phyloP scores from a whole-genome alignment of 2,329 filamentous ascomycete genomes.

The Ambrosiella xylebori region DNA sequence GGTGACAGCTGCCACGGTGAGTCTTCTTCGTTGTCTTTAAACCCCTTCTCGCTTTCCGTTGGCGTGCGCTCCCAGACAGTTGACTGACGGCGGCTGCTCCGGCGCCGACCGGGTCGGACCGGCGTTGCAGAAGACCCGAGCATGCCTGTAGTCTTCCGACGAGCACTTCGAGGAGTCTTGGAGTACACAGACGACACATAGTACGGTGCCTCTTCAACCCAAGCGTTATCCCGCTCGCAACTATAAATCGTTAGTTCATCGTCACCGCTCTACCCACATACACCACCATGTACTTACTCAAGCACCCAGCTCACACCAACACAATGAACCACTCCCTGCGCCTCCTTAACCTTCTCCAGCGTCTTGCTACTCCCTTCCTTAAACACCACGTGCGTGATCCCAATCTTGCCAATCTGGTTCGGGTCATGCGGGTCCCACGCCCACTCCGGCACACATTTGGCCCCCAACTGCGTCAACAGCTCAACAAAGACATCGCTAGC shows the following conservation, averaged over 20 bases:
- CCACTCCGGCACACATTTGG: conserved; percentile 61
- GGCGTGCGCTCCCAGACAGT: conserved; percentile 38
- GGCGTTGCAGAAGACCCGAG: conserved; percentile 27
- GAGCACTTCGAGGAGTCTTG: conserved; percentile 47
- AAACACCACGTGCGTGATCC: conserved; percentile 77
- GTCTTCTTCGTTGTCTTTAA: conserved; percentile 22
- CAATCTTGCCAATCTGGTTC: conserved; percentile 35
- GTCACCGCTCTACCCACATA: conserved; percentile 17
- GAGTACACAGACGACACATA: conserved; percentile 44
- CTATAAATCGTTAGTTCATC: conserved; percentile 24
- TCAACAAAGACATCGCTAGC: conserved; percentile 69
- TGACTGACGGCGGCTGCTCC: conserved; percentile 33
- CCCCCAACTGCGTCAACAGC: conserved; percentile 64
- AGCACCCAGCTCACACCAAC: conserved; percentile 80
- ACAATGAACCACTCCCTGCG: conserved; percentile 59
- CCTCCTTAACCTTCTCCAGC: conserved; percentile 60
- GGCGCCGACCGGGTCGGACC: conserved; percentile 31
- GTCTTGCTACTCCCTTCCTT: conserved; percentile 73
- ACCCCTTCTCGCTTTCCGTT: conserved; percentile 21
- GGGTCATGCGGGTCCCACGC: conserved; percentile 30
- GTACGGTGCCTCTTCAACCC: conserved; percentile 58
- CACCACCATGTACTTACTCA: conserved; percentile 43
- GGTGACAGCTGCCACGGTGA: conserved; percentile 34
- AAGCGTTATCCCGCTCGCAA: conserved; percentile 58
- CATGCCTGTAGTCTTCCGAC: conserved; percentile 63